Percentiles rank a stretch among this genome's conserved stretches.
Conservation (phyloP, 2,329 filamentous ascomycete species). For the Polychaeton citri region DNA sequence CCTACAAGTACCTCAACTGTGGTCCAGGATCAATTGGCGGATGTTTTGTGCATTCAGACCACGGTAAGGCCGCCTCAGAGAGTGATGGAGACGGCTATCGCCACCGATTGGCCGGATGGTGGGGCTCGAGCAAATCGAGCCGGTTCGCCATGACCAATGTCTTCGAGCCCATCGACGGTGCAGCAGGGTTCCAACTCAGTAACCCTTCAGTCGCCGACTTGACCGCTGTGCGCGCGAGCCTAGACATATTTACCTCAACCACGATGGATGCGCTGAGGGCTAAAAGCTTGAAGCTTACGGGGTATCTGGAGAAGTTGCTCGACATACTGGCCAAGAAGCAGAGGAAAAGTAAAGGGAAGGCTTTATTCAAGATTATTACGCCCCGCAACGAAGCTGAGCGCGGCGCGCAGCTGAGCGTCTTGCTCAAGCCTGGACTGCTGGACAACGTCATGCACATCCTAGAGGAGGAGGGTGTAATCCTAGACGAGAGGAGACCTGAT, state of each 20-base stretch:
- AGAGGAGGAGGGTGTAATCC: conserved; percentile 56
- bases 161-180: conserved; percentile 66
- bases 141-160: conserved; percentile 74
- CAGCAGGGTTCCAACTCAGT: conserved; percentile 69
- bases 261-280: conserved; percentile 53
- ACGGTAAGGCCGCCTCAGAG: conserved; percentile 32
- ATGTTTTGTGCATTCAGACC: conserved; percentile 64
- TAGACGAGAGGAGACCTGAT: conserved; percentile 74
- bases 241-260: conserved; percentile 62
- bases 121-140: conserved; percentile 63
- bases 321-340: conserved; percentile 14
- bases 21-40: conserved; percentile 73
- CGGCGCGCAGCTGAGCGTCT: conserved; percentile 50
- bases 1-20: conserved; percentile 86
- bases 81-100: conserved; percentile 36
- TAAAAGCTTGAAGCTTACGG: conserved; percentile 61
- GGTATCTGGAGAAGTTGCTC: conserved; percentile 61
- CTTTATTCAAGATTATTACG: conserved; percentile 15
- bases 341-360: conserved; percentile 8
- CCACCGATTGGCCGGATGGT: conserved; percentile 69
- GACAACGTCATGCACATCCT: conserved; percentile 53
- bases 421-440: conserved; percentile 54
- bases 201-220: conserved; percentile 73
- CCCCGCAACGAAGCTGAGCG: conserved; percentile 8
- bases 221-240: conserved; percentile 56